Conservation (phyloP, 176 grass and related monocot species). For the Cenchrus purpureus region DNA sequence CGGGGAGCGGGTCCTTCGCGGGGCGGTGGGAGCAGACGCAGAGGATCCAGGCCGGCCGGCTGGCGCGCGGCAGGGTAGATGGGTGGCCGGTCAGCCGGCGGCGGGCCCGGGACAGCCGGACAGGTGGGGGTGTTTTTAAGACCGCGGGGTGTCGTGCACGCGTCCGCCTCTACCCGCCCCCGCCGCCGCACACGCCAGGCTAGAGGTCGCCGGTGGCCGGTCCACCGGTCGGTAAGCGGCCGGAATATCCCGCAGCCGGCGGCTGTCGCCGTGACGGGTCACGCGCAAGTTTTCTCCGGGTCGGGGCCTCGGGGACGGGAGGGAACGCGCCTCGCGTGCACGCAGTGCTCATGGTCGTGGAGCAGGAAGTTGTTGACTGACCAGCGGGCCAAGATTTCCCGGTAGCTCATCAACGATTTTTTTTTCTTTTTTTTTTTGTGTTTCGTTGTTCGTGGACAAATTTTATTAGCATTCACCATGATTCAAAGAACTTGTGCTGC, state of each 20-base stretch:
- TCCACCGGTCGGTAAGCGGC: not conserved
- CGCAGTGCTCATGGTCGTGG: not conserved
- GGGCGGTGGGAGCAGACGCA: not conserved
- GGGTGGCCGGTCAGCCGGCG: slow-evolving; percentile 14
- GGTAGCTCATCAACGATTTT: no score
- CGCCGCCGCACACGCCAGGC: not conserved
- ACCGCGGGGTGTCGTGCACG: slow-evolving; percentile 28
- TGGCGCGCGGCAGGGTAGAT: not conserved
- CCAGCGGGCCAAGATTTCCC: not conserved
- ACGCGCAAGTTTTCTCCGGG: not conserved
- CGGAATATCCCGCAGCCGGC: not conserved
- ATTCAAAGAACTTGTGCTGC: no score
- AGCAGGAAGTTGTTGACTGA: not conserved
- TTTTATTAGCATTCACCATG: no score
- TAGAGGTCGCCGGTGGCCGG: not conserved
- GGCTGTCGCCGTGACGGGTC: not conserved
- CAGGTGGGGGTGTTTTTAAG: slow-evolving; percentile 2
- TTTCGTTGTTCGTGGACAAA: no score
- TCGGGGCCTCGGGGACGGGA: not conserved
- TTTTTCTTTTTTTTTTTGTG: no score
- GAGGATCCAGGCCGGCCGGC: not conserved
- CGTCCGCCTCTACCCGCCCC: not conserved
- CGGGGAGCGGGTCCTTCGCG: not conserved
- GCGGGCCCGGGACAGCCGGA: not conserved
- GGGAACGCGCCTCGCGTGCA: not conserved